Base-by-base conservation (phyloP, 1,284 basidiomycete species). In the Athelia sp. region DNA sequence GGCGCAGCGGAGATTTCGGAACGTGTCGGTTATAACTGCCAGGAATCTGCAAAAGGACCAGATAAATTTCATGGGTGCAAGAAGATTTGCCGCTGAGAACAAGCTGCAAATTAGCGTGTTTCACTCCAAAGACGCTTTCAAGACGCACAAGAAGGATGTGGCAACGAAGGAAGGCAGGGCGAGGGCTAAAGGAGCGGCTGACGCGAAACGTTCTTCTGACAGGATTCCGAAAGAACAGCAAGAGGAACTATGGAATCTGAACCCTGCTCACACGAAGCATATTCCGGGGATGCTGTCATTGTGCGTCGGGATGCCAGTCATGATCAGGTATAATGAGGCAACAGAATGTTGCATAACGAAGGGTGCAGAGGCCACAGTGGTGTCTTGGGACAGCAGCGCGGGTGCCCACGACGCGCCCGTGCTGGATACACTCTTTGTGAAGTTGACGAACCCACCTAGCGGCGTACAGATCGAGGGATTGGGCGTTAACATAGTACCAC, bases 331-430 rank as follows among this genome's bases (percentile, higher is more conserved):
- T 3, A 71, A 72, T 52, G 46, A 59, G 31, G 70, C 68, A 3
- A 72, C 69, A 10, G 67, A 72, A 45, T 49, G 64, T 3, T 63
- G 66, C 45, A 68, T 70, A 6, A 73, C 69, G 13, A 73, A 72
- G 52, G 71, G 71, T 3, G 71, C 71, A 50, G 68, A 72, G 50
- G 72, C 49, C 1, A 54, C 51, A 31, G 65, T 73, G 0, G 52
- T 58, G 34, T 63, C 56, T 2, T 74, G 71, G 70, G 50, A 63
- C 21, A 18, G 45, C 2, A 14, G 26, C 3, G 35, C 47, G 14
- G 53, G 54, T 13, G 8, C 44, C 14, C 38, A 57, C 32, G 56
- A 53, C 3, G 51, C 48, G 23, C 4, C 11, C 2, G 21, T 46
- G 1, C 40, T 54, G 3, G 60, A 69, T 0, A 64, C 58, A 2